phyloP scores from a whole-genome alignment of 768 basidiomycete genomes.

The Nidularia pulvinata region DNA sequence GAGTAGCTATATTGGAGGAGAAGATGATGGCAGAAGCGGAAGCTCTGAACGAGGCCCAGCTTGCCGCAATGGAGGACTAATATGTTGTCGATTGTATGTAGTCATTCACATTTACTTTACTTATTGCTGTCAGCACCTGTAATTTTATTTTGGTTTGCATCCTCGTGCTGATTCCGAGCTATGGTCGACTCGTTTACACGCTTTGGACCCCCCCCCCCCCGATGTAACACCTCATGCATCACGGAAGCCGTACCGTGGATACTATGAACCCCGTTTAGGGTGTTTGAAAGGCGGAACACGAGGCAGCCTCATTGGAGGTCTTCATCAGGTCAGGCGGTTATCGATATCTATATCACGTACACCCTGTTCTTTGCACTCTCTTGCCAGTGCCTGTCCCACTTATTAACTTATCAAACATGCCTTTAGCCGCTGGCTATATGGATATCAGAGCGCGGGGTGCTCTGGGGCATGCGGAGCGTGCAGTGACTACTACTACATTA shows the following conservation, averaged over 20 bases:
- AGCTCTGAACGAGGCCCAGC: conserved; percentile 74
- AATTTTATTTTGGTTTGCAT: no score
- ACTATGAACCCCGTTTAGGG: no score
- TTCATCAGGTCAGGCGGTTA: no score
- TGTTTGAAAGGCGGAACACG: conserved; percentile 4
- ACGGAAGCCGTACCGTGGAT: no score
- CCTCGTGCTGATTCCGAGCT: no score
- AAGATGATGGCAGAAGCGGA: conserved; percentile 86
- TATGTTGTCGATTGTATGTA: neutral
- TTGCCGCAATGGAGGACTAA: conserved; percentile 60
- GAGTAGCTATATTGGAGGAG: conserved; percentile 75
- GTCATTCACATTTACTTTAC: no score
- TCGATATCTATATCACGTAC: no score
- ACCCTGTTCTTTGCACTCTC: neutral
- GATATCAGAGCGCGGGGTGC: neutral
- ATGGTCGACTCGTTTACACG: no score
- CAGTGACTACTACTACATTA: conserved; percentile 10
- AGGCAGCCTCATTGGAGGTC: no score
- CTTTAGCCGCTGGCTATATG: neutral
- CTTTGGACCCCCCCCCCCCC: no score
- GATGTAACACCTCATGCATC: no score
- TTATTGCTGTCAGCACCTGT: no score
- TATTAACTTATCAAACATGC: neutral
- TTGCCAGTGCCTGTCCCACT: neutral
- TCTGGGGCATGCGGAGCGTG: neutral